These are phyloP conservation scores for Rhizophagus sp. DNA, from an alignment of 192 early-diverging fungal genomes.

Conservation along the genomic window DNA sequence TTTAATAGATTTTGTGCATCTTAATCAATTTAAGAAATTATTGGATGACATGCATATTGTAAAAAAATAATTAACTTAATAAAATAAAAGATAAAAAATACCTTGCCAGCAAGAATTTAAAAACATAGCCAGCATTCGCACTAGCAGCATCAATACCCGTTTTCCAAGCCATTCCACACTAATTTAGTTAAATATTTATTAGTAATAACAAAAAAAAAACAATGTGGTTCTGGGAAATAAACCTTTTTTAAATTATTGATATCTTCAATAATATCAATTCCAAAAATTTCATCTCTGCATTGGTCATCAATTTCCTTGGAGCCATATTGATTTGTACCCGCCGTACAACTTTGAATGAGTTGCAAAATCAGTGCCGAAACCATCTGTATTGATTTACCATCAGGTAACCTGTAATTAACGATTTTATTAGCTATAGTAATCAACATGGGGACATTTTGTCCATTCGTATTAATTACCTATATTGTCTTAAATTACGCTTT, in stretches of 20 bases:
- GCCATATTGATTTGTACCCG: constrained; percentile 10
- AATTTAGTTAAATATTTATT: neutral
- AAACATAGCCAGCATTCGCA: constrained; percentile 55
- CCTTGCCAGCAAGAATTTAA: constrained; percentile 63
- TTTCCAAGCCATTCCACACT: constrained; percentile 36
- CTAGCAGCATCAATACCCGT: constrained; percentile 54
- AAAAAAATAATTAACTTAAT: neutral
- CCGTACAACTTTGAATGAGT: constrained; percentile 63
- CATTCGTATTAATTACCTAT: constrained; percentile 15
- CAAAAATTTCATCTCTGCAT: neutral
- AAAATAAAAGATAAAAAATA: constrained; percentile 32
- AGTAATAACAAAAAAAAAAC: neutral
- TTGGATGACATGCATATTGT: constrained; percentile 32
- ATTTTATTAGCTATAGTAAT: neutral
- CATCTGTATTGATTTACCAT: constrained; percentile 71
- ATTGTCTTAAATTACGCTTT: constrained; percentile 31
- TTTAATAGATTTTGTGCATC: constrained; percentile 47
- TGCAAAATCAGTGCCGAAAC: constrained; percentile 71
- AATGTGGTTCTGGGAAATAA: constrained; percentile 33
- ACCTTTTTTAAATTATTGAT: constrained; percentile 14
- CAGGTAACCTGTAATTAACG: constrained; percentile 37
- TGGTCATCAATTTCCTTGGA: constrained; percentile 9
- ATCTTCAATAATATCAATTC: neutral
- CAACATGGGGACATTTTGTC: no score
- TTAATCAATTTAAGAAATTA: constrained; percentile 33